Evolutionary conservation across 257 asterid genomes (phyloP).

Genomic region (Voacanga thouarsii): DNA sequence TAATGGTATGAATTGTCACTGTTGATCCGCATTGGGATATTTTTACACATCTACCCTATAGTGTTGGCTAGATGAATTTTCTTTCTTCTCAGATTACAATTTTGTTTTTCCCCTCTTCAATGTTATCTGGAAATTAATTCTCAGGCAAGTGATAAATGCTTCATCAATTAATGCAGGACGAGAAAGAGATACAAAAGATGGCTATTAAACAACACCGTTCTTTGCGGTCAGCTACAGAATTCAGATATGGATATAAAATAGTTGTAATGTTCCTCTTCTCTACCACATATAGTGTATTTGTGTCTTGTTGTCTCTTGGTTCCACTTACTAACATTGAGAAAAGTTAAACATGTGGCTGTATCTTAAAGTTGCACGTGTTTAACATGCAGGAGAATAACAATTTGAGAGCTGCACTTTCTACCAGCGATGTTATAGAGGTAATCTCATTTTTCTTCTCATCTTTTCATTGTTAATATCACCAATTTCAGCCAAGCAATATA

Average conservation of each 20-base stretch:
- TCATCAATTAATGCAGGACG: conserved; percentile 59
- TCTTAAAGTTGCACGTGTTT: conserved; percentile 5
- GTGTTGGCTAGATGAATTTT: background rate
- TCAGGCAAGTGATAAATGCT: background rate
- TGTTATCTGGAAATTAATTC: background rate
- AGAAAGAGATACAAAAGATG: conserved; percentile 80
- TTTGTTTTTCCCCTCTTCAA: background rate
- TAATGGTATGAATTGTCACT: background rate
- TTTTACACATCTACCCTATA: background rate
- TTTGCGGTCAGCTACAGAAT: conserved; percentile 69
- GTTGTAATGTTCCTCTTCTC: conserved; percentile 65
- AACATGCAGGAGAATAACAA: conserved; percentile 73
- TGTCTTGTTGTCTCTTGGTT: background rate
- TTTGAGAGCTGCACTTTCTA: conserved; percentile 69
- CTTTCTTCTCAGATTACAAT: background rate
- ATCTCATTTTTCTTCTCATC: background rate
- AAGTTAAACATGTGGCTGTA: background rate
- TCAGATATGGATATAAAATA: conserved; percentile 93
- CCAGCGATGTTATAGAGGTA: conserved; percentile 84
- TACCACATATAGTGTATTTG: background rate
- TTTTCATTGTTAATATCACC: background rate
- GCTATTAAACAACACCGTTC: conserved; percentile 77
- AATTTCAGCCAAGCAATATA: background rate
- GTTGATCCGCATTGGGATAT: background rate
- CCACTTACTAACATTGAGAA: background rate